These are phyloP conservation scores for Aspergillus bridgeri DNA, from an alignment of 495 filamentous ascomycete genomes.

Conservation along the genomic window DNA sequence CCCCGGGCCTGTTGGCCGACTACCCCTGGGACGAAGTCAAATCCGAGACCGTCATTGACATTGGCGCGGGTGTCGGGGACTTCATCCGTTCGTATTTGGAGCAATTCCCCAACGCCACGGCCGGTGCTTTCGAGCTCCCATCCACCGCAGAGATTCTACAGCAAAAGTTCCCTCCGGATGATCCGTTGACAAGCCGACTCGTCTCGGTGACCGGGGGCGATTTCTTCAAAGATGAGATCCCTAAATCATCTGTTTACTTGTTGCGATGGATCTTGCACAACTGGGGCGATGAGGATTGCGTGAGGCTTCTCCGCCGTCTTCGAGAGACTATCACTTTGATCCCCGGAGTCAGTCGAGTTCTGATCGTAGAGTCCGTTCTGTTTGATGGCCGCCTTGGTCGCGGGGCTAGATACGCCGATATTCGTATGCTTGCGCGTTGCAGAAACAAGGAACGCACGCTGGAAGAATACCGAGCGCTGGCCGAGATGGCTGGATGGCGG, in stretches of 20 bases:
- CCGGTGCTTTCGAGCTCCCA: neutral
- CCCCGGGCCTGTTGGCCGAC: constrained; percentile 6
- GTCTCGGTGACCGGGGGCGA: neutral
- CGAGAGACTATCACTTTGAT: neutral
- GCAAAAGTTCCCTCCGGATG: neutral
- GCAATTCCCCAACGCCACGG: neutral
- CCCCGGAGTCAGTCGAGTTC: neutral
- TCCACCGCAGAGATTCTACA: neutral
- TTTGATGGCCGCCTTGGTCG: neutral
- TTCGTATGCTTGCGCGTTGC: constrained; percentile 2
- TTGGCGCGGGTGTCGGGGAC: constrained; percentile 1
- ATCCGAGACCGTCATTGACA: constrained; percentile 1
- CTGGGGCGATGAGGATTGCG: constrained; percentile 3
- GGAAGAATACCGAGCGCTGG: constrained; percentile 1
- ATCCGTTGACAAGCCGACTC: neutral
- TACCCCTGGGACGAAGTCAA: constrained; percentile 9
- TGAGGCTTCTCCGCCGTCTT: constrained; percentile 2
- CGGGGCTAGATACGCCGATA: constrained; percentile 1
- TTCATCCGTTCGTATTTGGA: constrained; percentile 2
- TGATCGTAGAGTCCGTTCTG: constrained; percentile 4
- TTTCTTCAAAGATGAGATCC: constrained; percentile 3
- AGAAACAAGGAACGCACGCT: constrained; percentile 2
- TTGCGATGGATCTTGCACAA: constrained; percentile 8
- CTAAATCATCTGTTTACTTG: neutral
- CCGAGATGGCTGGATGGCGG: constrained; percentile 5